Conservation (phyloP, 73 alveolate species). For the Stentor roeselii region DNA sequence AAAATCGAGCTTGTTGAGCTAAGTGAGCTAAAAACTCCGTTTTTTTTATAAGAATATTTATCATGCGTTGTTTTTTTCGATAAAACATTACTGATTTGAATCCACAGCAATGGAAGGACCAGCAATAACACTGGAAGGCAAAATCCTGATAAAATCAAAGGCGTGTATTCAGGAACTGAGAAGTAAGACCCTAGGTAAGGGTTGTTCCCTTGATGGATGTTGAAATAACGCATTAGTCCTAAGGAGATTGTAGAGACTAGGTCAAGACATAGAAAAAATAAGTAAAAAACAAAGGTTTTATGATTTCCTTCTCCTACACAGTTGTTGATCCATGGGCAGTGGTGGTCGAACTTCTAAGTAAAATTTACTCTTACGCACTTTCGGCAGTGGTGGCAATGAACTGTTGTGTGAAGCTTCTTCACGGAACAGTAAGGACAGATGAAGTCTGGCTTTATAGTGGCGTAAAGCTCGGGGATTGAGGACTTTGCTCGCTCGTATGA, state of each 20-base stretch:
- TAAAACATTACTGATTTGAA: background rate
- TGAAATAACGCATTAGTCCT: background rate
- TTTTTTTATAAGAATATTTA: background rate
- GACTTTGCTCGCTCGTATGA: conserved; percentile 21
- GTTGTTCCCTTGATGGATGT: background rate
- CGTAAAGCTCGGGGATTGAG: conserved; percentile 7
- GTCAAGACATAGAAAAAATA: background rate
- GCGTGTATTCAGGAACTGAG: background rate
- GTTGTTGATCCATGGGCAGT: conserved; percentile 41
- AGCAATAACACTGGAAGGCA: background rate
- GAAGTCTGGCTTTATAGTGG: background rate
- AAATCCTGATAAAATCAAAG: background rate
- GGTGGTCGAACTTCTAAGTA: conserved; percentile 32
- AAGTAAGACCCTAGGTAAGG: background rate
- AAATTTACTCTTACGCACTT: conserved; percentile 22
- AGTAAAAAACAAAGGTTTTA: background rate
- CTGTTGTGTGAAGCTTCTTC: background rate
- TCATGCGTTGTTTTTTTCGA: background rate
- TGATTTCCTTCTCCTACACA: conserved; percentile 36
- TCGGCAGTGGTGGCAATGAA: conserved; percentile 32
- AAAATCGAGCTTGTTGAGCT: background rate
- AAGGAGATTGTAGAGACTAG: background rate
- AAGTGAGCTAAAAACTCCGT: background rate
- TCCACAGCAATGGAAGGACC: background rate
- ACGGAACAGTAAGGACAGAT: conserved; percentile 35